phyloP scores from a whole-genome alignment of 75 land plant genomes.

The Pinus taeda region DNA sequence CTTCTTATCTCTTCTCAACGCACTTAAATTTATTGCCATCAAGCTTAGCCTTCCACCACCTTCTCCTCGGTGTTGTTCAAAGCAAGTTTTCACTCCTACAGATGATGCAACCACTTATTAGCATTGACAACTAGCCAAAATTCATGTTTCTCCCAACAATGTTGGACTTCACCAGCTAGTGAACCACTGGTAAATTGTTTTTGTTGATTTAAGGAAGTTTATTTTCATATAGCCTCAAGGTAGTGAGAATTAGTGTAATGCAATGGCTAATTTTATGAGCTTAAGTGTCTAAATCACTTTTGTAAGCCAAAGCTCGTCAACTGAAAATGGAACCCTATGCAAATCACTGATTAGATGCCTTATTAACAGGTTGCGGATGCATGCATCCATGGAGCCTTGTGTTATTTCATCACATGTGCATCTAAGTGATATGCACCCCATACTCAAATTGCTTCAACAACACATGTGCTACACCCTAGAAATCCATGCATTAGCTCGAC shows the following conservation, averaged over 20 bases:
- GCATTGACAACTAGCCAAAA: conserved; percentile 72
- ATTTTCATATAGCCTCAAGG: background rate
- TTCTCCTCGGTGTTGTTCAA: conserved; percentile 11
- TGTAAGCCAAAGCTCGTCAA: background rate
- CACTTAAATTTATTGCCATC: conserved; percentile 65
- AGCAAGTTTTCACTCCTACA: conserved; percentile 44
- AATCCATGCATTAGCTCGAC: conserved; percentile 75
- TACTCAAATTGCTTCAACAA: conserved; percentile 67
- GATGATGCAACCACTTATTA: conserved; percentile 64
- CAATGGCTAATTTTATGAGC: background rate
- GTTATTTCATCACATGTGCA: conserved; percentile 75
- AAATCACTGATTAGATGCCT: background rate
- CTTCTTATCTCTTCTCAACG: conserved; percentile 36
- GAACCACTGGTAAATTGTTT: conserved; percentile 58
- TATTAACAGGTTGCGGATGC: conserved; percentile 66
- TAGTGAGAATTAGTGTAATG: background rate
- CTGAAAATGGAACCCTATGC: background rate
- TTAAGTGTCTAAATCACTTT: background rate
- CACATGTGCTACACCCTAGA: conserved; percentile 83
- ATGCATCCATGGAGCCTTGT: conserved; percentile 76
- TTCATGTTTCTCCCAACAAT: conserved; percentile 67
- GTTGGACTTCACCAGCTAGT: conserved; percentile 71
- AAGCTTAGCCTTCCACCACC: conserved; percentile 68
- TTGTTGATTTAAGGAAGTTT: background rate
- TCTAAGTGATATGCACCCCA: conserved; percentile 74